A percentile compares a stretch with the other conserved stretches of the same genome.
Evolutionary conservation across 768 basidiomycete genomes (phyloP).

Genomic region (Termitomyces eurrhizus): DNA sequence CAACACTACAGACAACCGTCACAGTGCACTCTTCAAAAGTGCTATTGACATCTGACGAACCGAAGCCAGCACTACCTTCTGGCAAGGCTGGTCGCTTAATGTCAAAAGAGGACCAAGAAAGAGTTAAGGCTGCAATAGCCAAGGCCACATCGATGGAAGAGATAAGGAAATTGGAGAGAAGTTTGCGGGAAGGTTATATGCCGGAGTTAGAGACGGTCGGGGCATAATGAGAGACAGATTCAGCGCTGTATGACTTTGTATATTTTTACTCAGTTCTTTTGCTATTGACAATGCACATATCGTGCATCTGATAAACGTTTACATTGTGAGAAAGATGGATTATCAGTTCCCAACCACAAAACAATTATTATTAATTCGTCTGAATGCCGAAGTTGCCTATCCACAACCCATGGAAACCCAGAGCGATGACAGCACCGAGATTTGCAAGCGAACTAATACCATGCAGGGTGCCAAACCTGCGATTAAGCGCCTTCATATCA

Average conservation of each 20-base stretch:
- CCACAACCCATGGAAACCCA: slow-evolving; percentile 70
- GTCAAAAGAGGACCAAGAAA: slow-evolving; percentile 89
- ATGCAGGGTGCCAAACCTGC: slow-evolving; percentile 62
- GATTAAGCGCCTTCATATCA: slow-evolving; percentile 67
- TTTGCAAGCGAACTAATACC: slow-evolving; percentile 69
- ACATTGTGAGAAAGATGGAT: slow-evolving; percentile 7
- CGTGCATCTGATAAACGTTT: slow-evolving; percentile 11
- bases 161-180: slow-evolving; percentile 78
- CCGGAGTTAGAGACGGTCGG: slow-evolving; percentile 76
- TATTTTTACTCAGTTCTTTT: slow-evolving; percentile 22
- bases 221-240: slow-evolving; percentile 43
- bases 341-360: background rate
- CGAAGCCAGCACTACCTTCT: slow-evolving; percentile 50
- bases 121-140: slow-evolving; percentile 82
- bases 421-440: slow-evolving; percentile 51
- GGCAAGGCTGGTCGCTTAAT: slow-evolving; percentile 82
- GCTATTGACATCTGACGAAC: slow-evolving; percentile 71
- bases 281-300: slow-evolving; percentile 13
- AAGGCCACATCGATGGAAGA: slow-evolving; percentile 91
- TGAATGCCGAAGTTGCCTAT: slow-evolving; percentile 55
- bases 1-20: slow-evolving; percentile 69
- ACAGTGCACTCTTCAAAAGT: slow-evolving; percentile 63
- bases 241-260: slow-evolving; percentile 23
- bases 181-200: slow-evolving; percentile 79
- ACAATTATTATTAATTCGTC: slow-evolving; percentile 23